Conservation (phyloP, 352 stramenopile genomes). For the Globisporangium spiculum region DNA sequence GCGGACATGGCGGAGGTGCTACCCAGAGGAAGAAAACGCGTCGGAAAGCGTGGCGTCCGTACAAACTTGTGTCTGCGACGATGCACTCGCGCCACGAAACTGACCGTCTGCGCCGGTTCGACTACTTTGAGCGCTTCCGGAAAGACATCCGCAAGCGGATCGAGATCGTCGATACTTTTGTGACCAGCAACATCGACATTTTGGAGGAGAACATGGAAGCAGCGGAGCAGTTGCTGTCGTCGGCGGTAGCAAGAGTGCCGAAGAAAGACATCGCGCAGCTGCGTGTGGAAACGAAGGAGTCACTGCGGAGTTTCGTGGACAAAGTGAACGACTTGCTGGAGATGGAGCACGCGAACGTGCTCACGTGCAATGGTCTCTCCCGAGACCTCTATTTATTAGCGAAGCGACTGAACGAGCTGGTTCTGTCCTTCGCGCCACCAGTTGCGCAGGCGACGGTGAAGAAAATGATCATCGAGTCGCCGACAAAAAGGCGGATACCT, state of each 20-base stretch:
- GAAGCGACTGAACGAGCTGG: slow-evolving; percentile 47
- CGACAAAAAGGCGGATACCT: slow-evolving; percentile 65
- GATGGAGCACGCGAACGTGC: slow-evolving; percentile 41
- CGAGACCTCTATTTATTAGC: slow-evolving; percentile 64
- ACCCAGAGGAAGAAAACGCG: slow-evolving; percentile 22
- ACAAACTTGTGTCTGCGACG: slow-evolving; percentile 74
- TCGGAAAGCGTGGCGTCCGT: slow-evolving; percentile 58
- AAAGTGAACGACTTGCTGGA: slow-evolving; percentile 25
- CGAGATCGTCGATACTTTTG: slow-evolving; percentile 35
- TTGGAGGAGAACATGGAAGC: slow-evolving; percentile 67
- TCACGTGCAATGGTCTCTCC: slow-evolving; percentile 63
- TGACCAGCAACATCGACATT: slow-evolving; percentile 61
- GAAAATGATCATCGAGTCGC: slow-evolving; percentile 65
- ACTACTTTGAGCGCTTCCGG: slow-evolving; percentile 57
- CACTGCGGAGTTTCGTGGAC: slow-evolving; percentile 38
- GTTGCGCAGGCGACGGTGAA: slow-evolving; percentile 73
- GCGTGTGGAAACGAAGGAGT: slow-evolving; percentile 31
- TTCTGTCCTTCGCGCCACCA: slow-evolving; percentile 57
- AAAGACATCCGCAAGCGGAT: slow-evolving; percentile 40
- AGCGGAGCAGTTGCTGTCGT: slow-evolving; percentile 60
- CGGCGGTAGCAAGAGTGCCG: slow-evolving; percentile 45
- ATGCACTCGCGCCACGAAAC: slow-evolving; percentile 59
- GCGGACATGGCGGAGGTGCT: not conserved
- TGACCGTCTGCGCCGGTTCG: slow-evolving; percentile 34
- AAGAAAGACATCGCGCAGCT: slow-evolving; percentile 61